phyloP scores from a whole-genome alignment of 2,329 filamentous ascomycete species.

The Cercospora zeina region DNA sequence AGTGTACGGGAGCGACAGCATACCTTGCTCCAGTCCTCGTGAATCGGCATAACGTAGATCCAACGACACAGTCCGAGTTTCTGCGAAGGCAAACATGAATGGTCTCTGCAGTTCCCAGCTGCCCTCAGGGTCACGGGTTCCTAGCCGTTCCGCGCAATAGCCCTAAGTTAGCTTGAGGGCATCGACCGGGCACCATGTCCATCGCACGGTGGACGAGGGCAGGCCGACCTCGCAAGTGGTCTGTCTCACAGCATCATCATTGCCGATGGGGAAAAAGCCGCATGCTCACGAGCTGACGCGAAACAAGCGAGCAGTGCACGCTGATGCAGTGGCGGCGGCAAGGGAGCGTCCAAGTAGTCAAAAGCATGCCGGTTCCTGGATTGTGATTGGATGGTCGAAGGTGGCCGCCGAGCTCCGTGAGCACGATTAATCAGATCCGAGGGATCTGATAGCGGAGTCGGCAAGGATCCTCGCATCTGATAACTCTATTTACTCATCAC shows the following conservation, averaged over 20 bases:
- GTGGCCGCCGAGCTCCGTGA: neutral
- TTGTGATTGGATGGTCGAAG: neutral
- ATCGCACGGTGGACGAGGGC: neutral
- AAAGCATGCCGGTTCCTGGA: neutral
- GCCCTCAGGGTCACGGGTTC: neutral
- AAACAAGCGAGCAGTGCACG: neutral
- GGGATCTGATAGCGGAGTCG: neutral
- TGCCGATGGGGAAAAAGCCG: neutral
- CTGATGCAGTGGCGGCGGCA: slow-evolving; percentile 8
- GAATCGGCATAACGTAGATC: neutral
- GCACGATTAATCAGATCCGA: slow-evolving; percentile 5
- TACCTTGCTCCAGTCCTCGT: neutral
- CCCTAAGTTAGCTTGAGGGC: neutral
- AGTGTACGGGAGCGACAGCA: neutral
- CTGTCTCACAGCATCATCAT: neutral
- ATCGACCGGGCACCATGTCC: neutral
- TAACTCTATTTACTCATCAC: slow-evolving; percentile 2
- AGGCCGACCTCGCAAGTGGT: slow-evolving; percentile 3
- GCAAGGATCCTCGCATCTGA: neutral
- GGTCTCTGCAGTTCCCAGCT: neutral
- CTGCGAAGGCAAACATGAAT: neutral
- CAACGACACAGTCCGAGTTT: neutral
- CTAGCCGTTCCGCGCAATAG: neutral
- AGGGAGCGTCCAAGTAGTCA: neutral
- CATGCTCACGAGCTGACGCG: slow-evolving; percentile 1